Evolutionary conservation across 148 eudicot species (phyloP).

Genomic region (Gaultheria prostrata): DNA sequence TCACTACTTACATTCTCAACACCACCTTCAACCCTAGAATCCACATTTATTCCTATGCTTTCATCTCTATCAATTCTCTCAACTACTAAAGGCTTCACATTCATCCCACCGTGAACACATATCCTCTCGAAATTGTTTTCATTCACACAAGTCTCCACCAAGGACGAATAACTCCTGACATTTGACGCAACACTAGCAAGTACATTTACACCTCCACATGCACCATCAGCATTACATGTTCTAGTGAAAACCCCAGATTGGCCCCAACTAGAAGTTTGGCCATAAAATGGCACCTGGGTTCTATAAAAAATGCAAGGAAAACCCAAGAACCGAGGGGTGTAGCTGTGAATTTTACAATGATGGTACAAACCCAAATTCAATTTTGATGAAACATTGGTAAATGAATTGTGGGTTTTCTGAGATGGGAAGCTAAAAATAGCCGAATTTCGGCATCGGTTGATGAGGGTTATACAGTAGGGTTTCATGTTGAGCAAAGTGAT

Average conservation of each 20-base stretch:
- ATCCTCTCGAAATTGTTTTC: constrained; percentile 37
- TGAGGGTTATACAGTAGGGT: constrained; percentile 31
- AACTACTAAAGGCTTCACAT: constrained; percentile 37
- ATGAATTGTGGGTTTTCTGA: constrained; percentile 18
- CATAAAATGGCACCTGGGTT: constrained; percentile 23
- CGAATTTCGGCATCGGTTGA: constrained; percentile 23
- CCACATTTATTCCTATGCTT: constrained; percentile 15
- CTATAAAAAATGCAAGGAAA: constrained; percentile 7
- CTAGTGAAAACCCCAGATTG: constrained; percentile 33
- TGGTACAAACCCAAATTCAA: constrained; percentile 17
- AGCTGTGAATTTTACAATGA: constrained; percentile 21
- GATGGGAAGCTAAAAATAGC: constrained; percentile 22
- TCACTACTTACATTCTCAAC: not conserved
- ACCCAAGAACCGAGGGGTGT: constrained; percentile 28
- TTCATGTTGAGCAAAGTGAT: constrained; percentile 1
- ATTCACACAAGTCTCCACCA: constrained; percentile 23
- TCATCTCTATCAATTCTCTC: constrained; percentile 26
- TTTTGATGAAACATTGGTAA: constrained; percentile 13
- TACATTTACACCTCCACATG: constrained; percentile 19
- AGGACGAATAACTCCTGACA: constrained; percentile 38
- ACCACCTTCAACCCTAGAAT: constrained; percentile 12
- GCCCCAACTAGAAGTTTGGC: constrained; percentile 22
- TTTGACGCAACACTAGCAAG: constrained; percentile 23
- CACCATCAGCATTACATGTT: constrained; percentile 2
- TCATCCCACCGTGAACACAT: constrained; percentile 27